These are phyloP conservation scores for Sarocladium brachiariae DNA, from an alignment of 2,329 filamentous ascomycete genomes.

Conservation along the genomic window DNA sequence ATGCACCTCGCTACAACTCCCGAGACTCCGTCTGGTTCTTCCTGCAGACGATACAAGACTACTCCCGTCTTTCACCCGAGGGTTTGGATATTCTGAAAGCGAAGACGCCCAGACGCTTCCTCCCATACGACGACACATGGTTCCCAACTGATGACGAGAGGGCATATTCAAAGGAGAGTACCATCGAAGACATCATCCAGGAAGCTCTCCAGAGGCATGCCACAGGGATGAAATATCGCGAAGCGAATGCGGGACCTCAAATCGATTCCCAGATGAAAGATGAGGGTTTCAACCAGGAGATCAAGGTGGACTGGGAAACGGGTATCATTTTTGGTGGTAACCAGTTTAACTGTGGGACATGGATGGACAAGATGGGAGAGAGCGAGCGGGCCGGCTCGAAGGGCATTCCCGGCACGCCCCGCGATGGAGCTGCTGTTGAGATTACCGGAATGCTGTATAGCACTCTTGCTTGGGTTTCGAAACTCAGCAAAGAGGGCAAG, in stretches of 20 bases:
- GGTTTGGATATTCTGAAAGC: conserved; percentile 68
- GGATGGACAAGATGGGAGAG: conserved; percentile 99
- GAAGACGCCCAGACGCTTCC: conserved; percentile 74
- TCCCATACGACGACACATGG: conserved; percentile 95
- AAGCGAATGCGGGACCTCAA: conserved; percentile 83
- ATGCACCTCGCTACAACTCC: conserved; percentile 86
- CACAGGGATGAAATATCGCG: conserved; percentile 80
- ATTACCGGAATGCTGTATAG: conserved; percentile 94
- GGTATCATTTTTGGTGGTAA: conserved; percentile 93
- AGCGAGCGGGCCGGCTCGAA: conserved; percentile 85
- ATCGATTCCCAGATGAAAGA: conserved; percentile 91
- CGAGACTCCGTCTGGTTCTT: conserved; percentile 98
- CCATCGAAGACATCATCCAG: conserved; percentile 83
- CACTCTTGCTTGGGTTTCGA: conserved; percentile 70
- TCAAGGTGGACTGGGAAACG: conserved; percentile 82
- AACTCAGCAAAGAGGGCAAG: conserved; percentile 58
- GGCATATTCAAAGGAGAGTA: conserved; percentile 79
- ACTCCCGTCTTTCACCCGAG: conserved; percentile 71
- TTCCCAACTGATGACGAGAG: conserved; percentile 74
- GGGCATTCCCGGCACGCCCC: conserved; percentile 89
- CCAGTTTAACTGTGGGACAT: conserved; percentile 92
- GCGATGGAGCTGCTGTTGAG: conserved; percentile 90
- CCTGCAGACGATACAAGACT: conserved; percentile 92
- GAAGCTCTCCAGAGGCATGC: conserved; percentile 92
- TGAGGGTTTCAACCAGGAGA: conserved; percentile 85